A percentile compares a stretch with the other conserved stretches of the same genome.
These are phyloP conservation scores for Diutina ranongensis DNA, from an alignment of 1,139 yeast species.

Conservation along the genomic window DNA sequence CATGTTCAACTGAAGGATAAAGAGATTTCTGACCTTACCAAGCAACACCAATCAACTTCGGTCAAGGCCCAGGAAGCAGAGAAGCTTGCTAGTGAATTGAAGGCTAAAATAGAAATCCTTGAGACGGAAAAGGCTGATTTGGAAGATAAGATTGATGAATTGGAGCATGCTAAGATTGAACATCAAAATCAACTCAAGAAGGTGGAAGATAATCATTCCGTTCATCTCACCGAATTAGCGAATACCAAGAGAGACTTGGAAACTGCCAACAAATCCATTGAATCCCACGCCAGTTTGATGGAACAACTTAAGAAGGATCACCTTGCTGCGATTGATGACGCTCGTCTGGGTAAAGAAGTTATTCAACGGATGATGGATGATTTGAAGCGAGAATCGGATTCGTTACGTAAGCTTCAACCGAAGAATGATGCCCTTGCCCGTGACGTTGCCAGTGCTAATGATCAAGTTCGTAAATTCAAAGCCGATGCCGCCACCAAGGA, in stretches of 20 bases:
- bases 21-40: slow-evolving; percentile 15
- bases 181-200: background rate
- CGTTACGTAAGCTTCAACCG: background rate
- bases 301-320: background rate
- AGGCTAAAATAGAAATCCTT: slow-evolving; percentile 14
- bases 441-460: background rate
- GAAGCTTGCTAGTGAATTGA: slow-evolving; percentile 10
- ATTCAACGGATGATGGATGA: background rate
- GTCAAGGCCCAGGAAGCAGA: slow-evolving; percentile 10
- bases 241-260: too few relatives aligned
- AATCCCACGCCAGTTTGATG: background rate
- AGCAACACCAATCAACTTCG: slow-evolving; percentile 13
- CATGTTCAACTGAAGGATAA: slow-evolving; percentile 19
- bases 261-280: background rate
- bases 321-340: background rate
- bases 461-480: background rate
- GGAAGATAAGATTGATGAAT: slow-evolving; percentile 8
- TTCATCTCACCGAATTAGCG: background rate
- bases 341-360: background rate
- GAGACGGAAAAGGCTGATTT: slow-evolving; percentile 13
- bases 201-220: background rate
- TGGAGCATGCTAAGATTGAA: slow-evolving; percentile 5
- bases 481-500: slow-evolving; percentile 3
- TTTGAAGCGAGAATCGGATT: background rate
- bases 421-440: background rate